phyloP scores from a whole-genome alignment of 805 yeast genomes.

The Candida wancherniae region DNA sequence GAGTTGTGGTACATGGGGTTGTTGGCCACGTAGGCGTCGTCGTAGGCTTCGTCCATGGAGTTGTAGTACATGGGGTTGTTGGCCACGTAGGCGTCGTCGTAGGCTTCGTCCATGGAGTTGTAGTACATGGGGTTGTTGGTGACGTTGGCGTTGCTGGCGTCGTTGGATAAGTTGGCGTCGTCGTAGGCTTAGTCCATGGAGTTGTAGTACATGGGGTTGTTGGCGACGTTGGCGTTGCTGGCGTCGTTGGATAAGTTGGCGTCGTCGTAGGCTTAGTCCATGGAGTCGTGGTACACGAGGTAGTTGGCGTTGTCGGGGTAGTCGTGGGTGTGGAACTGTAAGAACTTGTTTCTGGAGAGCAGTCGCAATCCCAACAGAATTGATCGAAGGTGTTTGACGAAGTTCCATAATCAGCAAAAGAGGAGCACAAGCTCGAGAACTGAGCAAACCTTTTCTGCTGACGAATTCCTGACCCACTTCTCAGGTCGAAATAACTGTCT shows the following conservation, averaged over 20 bases:
- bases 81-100: no score
- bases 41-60: neutral
- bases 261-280: neutral
- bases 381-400: slow-evolving; percentile 5
- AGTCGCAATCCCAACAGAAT: slow-evolving; percentile 8
- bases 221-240: no score
- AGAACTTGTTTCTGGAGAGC: neutral
- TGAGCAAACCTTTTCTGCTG: no score
- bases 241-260: neutral
- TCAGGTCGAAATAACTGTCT: no score
- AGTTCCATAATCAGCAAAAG: no score
- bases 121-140: neutral
- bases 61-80: neutral
- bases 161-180: neutral
- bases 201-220: no score
- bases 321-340: neutral
- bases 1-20: neutral
- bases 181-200: slow-evolving; percentile 1
- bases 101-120: no score
- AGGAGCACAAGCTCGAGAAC: no score
- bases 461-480: no score
- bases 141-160: neutral
- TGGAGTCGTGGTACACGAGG: neutral
- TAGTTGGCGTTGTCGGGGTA: neutral
- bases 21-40: neutral